These are phyloP conservation scores for Zasmidium citrigriseum DNA, from an alignment of 2,329 filamentous ascomycete genomes.

Conservation along the genomic window DNA sequence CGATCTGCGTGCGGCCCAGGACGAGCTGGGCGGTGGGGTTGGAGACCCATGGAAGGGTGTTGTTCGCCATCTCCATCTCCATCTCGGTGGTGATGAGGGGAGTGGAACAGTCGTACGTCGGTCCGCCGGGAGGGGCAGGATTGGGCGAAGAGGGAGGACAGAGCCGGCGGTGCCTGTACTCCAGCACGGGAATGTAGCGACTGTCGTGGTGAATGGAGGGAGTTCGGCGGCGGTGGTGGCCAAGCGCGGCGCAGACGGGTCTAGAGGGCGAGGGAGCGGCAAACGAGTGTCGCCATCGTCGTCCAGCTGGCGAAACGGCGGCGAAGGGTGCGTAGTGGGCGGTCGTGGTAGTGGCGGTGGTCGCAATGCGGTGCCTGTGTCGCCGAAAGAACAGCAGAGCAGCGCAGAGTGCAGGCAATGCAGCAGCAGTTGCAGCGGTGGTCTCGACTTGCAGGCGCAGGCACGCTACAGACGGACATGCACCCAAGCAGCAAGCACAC, in stretches of 20 bases:
- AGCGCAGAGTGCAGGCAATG: no score
- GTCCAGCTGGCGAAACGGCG: background rate
- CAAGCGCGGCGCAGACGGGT: background rate
- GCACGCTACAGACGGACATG: background rate
- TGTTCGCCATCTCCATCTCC: conserved; percentile 15
- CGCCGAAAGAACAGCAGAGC: no score
- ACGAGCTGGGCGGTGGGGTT: conserved; percentile 45
- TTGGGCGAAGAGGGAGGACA: background rate
- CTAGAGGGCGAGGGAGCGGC: background rate
- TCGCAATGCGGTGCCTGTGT: background rate
- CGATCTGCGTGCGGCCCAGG: conserved; percentile 54
- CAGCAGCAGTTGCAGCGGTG: no score
- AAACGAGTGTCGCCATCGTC: conserved; percentile 2
- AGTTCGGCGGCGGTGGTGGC: background rate
- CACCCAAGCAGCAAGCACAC: background rate
- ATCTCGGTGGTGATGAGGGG: conserved; percentile 1
- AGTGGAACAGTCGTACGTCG: background rate
- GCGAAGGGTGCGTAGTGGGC: background rate
- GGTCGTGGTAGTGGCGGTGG: no score
- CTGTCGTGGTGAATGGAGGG: conserved; percentile 4
- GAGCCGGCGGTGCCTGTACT: background rate
- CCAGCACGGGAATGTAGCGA: conserved; percentile 8
- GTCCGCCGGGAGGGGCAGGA: background rate
- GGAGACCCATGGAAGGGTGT: conserved; percentile 34
- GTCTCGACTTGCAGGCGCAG: no score